phyloP scores from a whole-genome alignment of 1,284 basidiomycete species.

The Porodaedalea pini region DNA sequence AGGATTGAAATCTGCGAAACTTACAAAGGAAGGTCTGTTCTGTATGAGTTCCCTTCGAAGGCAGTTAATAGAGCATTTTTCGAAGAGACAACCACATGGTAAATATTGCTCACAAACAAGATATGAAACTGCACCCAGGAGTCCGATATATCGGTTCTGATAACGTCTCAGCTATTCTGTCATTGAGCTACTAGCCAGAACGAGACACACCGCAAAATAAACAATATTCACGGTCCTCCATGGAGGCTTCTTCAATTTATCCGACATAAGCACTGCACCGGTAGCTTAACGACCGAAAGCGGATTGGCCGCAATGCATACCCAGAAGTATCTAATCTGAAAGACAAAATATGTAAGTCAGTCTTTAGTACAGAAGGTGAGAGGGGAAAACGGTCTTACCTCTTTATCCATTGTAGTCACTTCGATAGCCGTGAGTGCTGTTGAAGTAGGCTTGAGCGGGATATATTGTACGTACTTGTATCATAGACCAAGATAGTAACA shows the following conservation, averaged over 20 bases:
- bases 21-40: background rate
- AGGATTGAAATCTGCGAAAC: background rate
- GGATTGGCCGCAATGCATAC: background rate
- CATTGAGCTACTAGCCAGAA: too few species aligned
- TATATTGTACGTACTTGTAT: background rate
- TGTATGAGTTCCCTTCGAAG: background rate
- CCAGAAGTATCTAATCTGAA: slow-evolving; percentile 1
- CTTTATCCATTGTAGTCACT: background rate
- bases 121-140: too few species aligned
- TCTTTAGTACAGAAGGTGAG: background rate
- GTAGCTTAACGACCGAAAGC: too few species aligned
- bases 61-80: too few species aligned
- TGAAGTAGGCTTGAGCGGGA: background rate
- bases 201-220: too few species aligned
- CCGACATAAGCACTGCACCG: background rate
- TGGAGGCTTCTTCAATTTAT: background rate
- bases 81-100: background rate
- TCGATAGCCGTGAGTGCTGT: background rate
- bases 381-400: background rate
- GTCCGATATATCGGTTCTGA: too few species aligned
- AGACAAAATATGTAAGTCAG: too few species aligned
- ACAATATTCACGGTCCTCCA: too few species aligned
- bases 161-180: too few species aligned
- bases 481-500: background rate
- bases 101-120: too few species aligned